These are phyloP conservation scores for Globisporangium echinulatum DNA, from an alignment of 352 stramenopile species.

Conservation along the genomic window DNA sequence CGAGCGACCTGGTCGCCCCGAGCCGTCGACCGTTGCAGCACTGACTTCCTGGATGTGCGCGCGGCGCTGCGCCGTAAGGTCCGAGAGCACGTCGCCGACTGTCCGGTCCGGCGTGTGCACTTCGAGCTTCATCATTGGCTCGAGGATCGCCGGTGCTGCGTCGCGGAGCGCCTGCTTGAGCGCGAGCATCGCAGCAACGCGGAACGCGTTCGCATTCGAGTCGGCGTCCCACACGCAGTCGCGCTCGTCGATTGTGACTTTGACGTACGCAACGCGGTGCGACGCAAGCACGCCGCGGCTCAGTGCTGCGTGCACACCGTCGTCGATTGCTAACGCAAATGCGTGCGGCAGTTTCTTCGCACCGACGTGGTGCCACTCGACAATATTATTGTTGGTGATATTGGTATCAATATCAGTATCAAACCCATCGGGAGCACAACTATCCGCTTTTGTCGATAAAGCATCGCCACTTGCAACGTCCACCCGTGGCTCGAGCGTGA, in stretches of 20 bases:
- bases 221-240: slow-evolving; percentile 54
- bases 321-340: slow-evolving; percentile 60
- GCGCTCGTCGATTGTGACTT: slow-evolving; percentile 52
- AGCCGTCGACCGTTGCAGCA: slow-evolving; percentile 20
- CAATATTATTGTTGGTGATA: slow-evolving; percentile 31
- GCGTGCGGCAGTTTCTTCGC: slow-evolving; percentile 58
- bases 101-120: slow-evolving; percentile 53
- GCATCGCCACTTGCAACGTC: slow-evolving; percentile 22
- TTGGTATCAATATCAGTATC: too few species aligned
- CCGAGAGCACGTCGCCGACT: slow-evolving; percentile 67
- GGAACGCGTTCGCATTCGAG: slow-evolving; percentile 67
- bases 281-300: slow-evolving; percentile 55
- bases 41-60: slow-evolving; percentile 63
- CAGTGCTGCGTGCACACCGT: slow-evolving; percentile 47
- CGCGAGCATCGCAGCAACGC: slow-evolving; percentile 36
- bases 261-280: slow-evolving; percentile 59
- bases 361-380: slow-evolving; percentile 44
- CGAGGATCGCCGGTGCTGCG: slow-evolving; percentile 48
- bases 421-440: slow-evolving; percentile 15
- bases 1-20: slow-evolving; percentile 28
- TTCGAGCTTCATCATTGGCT: slow-evolving; percentile 78
- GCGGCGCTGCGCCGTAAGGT: slow-evolving; percentile 66
- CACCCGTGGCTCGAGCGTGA: slow-evolving; percentile 44
- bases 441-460: slow-evolving; percentile 3
- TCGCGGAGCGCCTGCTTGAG: slow-evolving; percentile 54